phyloP scores from a whole-genome alignment of 371 early-diverging fungal genomes.

The Synchytrium microbalum region DNA sequence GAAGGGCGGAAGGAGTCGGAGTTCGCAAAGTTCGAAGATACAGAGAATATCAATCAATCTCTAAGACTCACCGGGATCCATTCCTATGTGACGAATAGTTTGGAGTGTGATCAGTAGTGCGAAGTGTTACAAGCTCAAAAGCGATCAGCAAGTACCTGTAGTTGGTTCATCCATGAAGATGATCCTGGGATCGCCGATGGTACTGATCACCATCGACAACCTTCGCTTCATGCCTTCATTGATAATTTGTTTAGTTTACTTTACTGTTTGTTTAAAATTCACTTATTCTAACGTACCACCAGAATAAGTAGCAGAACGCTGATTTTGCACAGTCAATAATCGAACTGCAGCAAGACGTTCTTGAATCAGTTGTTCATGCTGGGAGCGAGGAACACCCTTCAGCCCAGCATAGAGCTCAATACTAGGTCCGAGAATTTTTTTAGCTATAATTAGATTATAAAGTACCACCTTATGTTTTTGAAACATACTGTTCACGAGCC shows the following conservation, averaged over 20 bases:
- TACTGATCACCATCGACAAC: slow-evolving; percentile 61
- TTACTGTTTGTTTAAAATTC: too few species aligned
- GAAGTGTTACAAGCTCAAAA: too few species aligned
- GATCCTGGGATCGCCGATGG: slow-evolving; percentile 65
- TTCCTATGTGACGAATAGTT: too few species aligned
- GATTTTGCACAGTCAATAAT: slow-evolving; percentile 43
- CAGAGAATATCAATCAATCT: too few species aligned
- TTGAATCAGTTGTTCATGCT: slow-evolving; percentile 32
- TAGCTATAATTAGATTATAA: too few species aligned
- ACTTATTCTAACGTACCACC: too few species aligned
- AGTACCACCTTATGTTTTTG: too few species aligned
- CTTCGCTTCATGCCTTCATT: slow-evolving; percentile 57
- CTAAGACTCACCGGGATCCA: too few species aligned
- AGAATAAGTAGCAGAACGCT: slow-evolving; percentile 50
- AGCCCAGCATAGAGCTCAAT: slow-evolving; percentile 36
- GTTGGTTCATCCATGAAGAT: slow-evolving; percentile 73
- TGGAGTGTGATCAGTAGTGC: too few species aligned
- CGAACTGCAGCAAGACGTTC: slow-evolving; percentile 47
- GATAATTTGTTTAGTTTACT: too few species aligned
- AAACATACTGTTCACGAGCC: slow-evolving; percentile 53
- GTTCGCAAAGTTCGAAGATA: too few species aligned
- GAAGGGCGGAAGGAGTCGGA: not conserved
- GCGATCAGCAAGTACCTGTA: slow-evolving; percentile 23
- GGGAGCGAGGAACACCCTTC: slow-evolving; percentile 45
- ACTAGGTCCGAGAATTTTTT: too few species aligned